Evolutionary conservation across 345 rosid genomes (phyloP).

Genomic region (Draba incana): DNA sequence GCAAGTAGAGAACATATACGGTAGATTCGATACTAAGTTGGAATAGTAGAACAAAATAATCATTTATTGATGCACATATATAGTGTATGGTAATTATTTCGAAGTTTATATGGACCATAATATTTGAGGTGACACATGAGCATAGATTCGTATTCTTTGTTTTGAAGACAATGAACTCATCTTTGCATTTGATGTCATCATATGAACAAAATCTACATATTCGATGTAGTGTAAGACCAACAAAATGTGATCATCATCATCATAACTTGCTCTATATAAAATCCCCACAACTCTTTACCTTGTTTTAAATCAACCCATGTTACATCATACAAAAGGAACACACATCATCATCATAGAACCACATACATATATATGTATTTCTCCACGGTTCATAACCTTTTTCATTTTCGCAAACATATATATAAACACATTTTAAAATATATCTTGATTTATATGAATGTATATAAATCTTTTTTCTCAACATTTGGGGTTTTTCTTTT

Average conservation of each 20-base stretch:
- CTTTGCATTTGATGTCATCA: constrained; percentile 43
- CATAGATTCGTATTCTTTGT: constrained; percentile 37
- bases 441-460: not conserved
- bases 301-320: constrained; percentile 19
- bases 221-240: constrained; percentile 22
- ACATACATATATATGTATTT: not conserved
- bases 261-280: constrained; percentile 26
- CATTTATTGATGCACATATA: constrained; percentile 15
- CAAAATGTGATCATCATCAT: constrained; percentile 31
- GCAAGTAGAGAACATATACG: constrained; percentile 21
- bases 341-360: not conserved
- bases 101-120: constrained; percentile 31
- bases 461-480: not conserved
- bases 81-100: constrained; percentile 17
- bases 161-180: constrained; percentile 43
- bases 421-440: not conserved
- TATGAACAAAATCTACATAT: constrained; percentile 33
- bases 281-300: constrained; percentile 11
- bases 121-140: constrained; percentile 29
- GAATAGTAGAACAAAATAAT: constrained; percentile 18
- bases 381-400: constrained; percentile 4
- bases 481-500: not conserved
- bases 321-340: constrained; percentile 17
- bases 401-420: not conserved
- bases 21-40: constrained; percentile 17